Evolutionary conservation across 2,329 filamentous ascomycete species (phyloP).

Genomic region (Fusarium nisikadoi): DNA sequence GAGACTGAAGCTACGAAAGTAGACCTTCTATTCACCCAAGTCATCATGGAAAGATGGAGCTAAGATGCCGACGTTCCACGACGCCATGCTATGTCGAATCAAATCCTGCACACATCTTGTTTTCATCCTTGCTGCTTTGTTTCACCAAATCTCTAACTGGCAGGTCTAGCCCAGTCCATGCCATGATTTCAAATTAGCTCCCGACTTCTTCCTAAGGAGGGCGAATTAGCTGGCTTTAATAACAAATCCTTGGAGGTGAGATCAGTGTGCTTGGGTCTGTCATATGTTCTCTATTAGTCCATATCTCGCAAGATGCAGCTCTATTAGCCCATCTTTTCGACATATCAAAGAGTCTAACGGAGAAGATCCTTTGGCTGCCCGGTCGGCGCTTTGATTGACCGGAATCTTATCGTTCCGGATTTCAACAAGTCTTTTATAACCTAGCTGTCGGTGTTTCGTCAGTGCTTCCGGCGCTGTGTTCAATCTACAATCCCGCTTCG

Average conservation of each 20-base stretch:
- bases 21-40: fast-evolving
- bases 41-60: fast-evolving
- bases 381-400: background rate
- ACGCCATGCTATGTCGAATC: background rate
- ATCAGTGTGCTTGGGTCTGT: fast-evolving
- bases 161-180: background rate
- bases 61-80: background rate
- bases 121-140: background rate
- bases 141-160: background rate
- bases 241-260: background rate
- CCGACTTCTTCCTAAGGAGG: background rate
- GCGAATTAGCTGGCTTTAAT: fast-evolving
- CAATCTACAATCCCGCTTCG: fast-evolving
- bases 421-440: fast-evolving
- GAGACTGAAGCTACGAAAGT: background rate
- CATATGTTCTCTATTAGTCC: fast-evolving
- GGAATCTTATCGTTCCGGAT: background rate
- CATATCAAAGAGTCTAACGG: fast-evolving
- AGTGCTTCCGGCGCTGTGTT: background rate
- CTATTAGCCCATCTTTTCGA: background rate
- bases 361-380: background rate
- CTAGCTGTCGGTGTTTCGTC: fast-evolving
- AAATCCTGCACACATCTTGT: fast-evolving
- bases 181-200: background rate
- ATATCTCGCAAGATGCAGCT: too few relatives aligned